These are phyloP conservation scores for Wallacemonas sp. DNA, from an alignment of 208 protist species.

Conservation along the genomic window DNA sequence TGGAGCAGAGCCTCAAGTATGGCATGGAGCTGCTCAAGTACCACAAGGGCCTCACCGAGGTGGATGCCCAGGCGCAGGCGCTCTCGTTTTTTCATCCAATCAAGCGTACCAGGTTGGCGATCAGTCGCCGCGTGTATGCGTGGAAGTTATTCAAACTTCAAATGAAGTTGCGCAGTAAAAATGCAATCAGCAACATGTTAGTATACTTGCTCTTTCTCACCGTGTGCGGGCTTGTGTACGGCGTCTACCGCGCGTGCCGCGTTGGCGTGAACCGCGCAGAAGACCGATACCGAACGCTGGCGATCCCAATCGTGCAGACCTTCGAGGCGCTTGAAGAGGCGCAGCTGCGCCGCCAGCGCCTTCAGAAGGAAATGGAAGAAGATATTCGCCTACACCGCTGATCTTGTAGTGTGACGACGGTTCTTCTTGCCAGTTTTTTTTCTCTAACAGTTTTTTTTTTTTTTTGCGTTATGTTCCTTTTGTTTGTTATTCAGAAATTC, in stretches of 20 bases:
- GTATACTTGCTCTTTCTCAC: slow-evolving; percentile 71
- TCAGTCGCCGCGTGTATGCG: slow-evolving; percentile 53
- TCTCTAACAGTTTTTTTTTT: no score
- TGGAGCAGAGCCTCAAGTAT: slow-evolving; percentile 50
- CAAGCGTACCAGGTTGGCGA: slow-evolving; percentile 27
- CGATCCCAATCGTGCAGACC: slow-evolving; percentile 79
- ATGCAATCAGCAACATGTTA: slow-evolving; percentile 72
- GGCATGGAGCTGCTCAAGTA: slow-evolving; percentile 60
- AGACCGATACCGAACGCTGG: slow-evolving; percentile 73
- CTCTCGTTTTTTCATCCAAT: slow-evolving; percentile 19
- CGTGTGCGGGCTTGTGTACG: slow-evolving; percentile 70
- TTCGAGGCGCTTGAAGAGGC: slow-evolving; percentile 75
- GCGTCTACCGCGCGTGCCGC: slow-evolving; percentile 76
- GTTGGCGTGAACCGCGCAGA: slow-evolving; percentile 74
- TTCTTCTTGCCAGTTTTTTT: no score
- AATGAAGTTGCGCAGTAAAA: slow-evolving; percentile 55
- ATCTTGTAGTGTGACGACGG: no score
- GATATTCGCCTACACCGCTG: slow-evolving; percentile 53
- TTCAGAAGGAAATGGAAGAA: slow-evolving; percentile 71
- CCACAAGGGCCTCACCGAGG: slow-evolving; percentile 62
- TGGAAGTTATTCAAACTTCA: slow-evolving; percentile 62
- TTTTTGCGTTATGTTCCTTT: no score
- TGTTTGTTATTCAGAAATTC: no score
- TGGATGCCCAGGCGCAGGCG: slow-evolving; percentile 33
- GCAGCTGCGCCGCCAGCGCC: slow-evolving; percentile 42